phyloP scores from a whole-genome alignment of 2,329 filamentous ascomycete genomes.

The Pyricularia pennisetigena region DNA sequence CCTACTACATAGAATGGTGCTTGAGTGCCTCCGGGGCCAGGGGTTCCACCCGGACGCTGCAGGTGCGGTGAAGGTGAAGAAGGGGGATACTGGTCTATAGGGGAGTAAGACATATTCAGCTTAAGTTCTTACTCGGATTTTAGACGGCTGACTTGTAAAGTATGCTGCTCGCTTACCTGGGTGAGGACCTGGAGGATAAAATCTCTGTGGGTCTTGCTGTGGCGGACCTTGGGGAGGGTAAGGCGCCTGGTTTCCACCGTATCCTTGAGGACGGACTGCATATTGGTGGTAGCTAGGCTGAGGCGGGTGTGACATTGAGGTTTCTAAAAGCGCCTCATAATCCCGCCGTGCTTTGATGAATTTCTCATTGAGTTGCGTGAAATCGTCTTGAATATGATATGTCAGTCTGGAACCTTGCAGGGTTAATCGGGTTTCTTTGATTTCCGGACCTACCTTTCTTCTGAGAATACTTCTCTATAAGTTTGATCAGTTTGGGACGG shows the following conservation, averaged over 20 bases:
- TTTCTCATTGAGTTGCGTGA: slow-evolving; percentile 96
- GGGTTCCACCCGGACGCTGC: slow-evolving; percentile 39
- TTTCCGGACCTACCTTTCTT: slow-evolving; percentile 70
- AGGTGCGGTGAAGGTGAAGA: slow-evolving; percentile 43
- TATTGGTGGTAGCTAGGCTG: slow-evolving; percentile 68
- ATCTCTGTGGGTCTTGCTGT: slow-evolving; percentile 49
- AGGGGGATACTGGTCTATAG: slow-evolving; percentile 33
- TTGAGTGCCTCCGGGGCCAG: slow-evolving; percentile 29
- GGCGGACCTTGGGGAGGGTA: slow-evolving; percentile 34
- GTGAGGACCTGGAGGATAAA: slow-evolving; percentile 51
- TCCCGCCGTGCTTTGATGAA: slow-evolving; percentile 98
- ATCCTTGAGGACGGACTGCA: slow-evolving; percentile 35
- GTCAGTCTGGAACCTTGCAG: not conserved
- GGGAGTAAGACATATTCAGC: not conserved
- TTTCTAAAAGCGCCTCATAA: slow-evolving; percentile 91
- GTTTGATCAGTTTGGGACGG: slow-evolving; percentile 89
- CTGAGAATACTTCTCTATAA: slow-evolving; percentile 98
- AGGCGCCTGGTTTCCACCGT: slow-evolving; percentile 23
- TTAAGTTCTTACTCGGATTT: not conserved
- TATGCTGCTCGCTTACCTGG: slow-evolving; percentile 25
- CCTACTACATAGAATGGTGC: slow-evolving; percentile 60
- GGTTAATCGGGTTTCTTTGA: not conserved
- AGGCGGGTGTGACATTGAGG: slow-evolving; percentile 91
- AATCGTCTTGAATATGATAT: slow-evolving; percentile 59
- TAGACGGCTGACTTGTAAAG: not conserved